These are phyloP conservation scores for Kwoniella bestiolae DNA, from an alignment of 768 basidiomycete genomes.

Conservation along the genomic window DNA sequence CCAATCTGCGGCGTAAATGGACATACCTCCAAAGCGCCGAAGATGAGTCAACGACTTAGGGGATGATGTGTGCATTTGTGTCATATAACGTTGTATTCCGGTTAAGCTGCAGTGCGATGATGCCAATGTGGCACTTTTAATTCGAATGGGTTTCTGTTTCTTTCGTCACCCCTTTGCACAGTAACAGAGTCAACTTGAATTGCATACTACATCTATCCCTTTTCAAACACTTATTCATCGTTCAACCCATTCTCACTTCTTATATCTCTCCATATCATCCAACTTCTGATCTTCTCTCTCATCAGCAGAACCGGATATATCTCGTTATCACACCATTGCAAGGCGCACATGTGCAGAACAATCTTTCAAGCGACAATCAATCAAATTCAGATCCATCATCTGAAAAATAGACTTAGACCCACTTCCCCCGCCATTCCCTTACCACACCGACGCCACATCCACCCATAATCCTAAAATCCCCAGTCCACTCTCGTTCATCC, in stretches of 20 bases:
- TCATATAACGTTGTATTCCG: neutral
- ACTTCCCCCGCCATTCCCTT: neutral
- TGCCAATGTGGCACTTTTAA: constrained; percentile 27
- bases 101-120: neutral
- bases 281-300: too few species aligned
- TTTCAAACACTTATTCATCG: neutral
- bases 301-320: too few species aligned
- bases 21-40: too few species aligned
- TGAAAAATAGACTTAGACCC: neutral
- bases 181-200: neutral
- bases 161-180: neutral
- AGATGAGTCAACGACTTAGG: too few species aligned
- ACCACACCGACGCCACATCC: constrained; percentile 12
- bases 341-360: too few species aligned
- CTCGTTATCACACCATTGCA: too few species aligned
- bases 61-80: constrained; percentile 2
- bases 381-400: neutral
- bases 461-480: neutral
- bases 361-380: neutral
- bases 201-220: neutral
- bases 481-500: too few species aligned
- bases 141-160: neutral
- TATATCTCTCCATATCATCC: neutral
- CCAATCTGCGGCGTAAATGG: constrained; percentile 24
- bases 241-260: neutral